Evolutionary conservation across 139 green algal species (phyloP).

Genomic region (Closterium sp.): DNA sequence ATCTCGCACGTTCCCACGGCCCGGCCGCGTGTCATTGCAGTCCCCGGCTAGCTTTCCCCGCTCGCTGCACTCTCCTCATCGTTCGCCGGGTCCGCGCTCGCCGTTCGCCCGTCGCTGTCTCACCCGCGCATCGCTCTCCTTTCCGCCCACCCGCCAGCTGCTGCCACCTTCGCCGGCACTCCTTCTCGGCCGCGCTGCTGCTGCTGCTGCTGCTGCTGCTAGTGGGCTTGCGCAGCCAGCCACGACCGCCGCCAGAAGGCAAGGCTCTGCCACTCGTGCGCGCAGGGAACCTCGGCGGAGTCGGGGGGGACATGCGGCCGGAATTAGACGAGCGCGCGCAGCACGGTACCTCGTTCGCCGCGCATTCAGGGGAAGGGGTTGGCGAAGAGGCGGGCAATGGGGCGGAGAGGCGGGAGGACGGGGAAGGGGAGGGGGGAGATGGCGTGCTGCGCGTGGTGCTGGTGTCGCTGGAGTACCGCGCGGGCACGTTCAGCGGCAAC

Average conservation of each 20-base stretch:
- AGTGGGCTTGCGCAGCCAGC: not conserved
- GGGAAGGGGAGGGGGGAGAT: not conserved
- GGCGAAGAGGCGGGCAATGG: not conserved
- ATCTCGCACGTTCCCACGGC: too few relatives aligned
- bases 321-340: not conserved
- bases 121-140: too few relatives aligned
- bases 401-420: not conserved
- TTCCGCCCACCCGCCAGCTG: not conserved
- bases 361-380: not conserved
- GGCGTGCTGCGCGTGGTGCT: constrained; percentile 62
- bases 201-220: not conserved
- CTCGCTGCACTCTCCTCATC: too few relatives aligned
- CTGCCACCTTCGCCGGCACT: not conserved
- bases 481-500: constrained; percentile 71
- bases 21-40: too few relatives aligned
- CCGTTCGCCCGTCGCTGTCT: too few relatives aligned
- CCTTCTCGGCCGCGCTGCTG: not conserved
- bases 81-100: too few relatives aligned
- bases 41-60: too few relatives aligned
- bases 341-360: not conserved
- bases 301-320: not conserved
- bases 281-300: not conserved
- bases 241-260: not conserved
- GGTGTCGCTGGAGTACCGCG: constrained; percentile 67
- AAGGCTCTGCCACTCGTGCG: not conserved